Base-by-base conservation (phyloP, 2,329 filamentous ascomycete genomes). In the Neopestalotiopsis sp. region DNA sequence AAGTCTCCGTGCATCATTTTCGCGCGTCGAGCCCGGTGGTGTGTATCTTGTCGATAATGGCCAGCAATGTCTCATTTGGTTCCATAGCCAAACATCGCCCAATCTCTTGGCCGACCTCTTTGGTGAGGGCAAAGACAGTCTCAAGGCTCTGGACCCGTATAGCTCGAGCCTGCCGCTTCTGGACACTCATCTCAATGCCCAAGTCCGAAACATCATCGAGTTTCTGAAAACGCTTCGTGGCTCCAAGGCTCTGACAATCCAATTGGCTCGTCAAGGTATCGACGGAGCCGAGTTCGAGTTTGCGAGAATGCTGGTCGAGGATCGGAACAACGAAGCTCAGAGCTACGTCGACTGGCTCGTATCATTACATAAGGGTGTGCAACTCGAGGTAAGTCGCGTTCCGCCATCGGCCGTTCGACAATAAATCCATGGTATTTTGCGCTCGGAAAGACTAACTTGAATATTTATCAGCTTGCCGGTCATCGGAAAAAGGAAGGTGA, bases 331-430 rank as follows among this genome's bases (percentile, higher is more conserved):
- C 74, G 96, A 99, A 83, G 96, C 96, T 45, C 95, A 97, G 82
- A 97, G 93, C 78, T 99, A 98, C 81, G 96, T 98, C 42, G 96
- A 99, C 82, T 99, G 96, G 96, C 86, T 99, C 76, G 96, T 99
- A 69, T 93, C 97, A 81, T 88, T 98, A 71, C 96, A 99, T 82
- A 92, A 95, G 75, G 91, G 93, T 74, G 96, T 99, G 72, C 95
- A 97, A 79, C 85, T 97, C 72, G 96, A 99, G 88, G 90, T 92
- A 80, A 81, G 87, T 81, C 30, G 24, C 65, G 45, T 53, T 12
- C 30, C 12, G 58, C 64, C 14, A 28, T 68, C 10, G 9, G 4
- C 24, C 28, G 32, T 38, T 17, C 12, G 12, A 20, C 28, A 38
- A 63, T 20, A 24, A 30, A 2, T 13, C 6, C 4, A 9, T 1